These are phyloP conservation scores for Halenospora varia DNA, from an alignment of 495 filamentous ascomycete genomes.

Conservation along the genomic window DNA sequence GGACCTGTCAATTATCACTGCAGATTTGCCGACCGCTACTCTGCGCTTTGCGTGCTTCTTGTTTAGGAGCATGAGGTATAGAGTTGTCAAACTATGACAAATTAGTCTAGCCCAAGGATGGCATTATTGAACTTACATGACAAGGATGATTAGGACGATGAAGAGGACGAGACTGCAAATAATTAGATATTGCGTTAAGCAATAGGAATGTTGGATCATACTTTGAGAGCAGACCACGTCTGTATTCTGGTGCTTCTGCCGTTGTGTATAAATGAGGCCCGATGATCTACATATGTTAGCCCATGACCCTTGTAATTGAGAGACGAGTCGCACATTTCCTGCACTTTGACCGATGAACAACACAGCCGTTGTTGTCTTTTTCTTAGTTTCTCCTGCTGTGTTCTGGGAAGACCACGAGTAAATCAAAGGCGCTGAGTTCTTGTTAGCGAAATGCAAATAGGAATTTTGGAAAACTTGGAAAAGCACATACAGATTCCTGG, in stretches of 20 bases:
- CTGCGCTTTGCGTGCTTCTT: slow-evolving; percentile 45
- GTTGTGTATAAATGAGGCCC: slow-evolving; percentile 34
- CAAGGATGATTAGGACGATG: slow-evolving; percentile 45
- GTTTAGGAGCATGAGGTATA: slow-evolving; percentile 47
- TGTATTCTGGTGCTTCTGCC: slow-evolving; percentile 49
- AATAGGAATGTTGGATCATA: slow-evolving; percentile 17
- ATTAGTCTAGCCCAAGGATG: too few species aligned
- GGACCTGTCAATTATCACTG: slow-evolving; percentile 15
- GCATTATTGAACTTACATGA: slow-evolving; percentile 25
- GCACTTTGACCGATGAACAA: slow-evolving; percentile 54
- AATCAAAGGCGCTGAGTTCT: slow-evolving; percentile 47
- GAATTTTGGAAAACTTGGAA: not conserved
- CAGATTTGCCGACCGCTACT: slow-evolving; percentile 46
- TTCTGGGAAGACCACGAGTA: slow-evolving; percentile 62
- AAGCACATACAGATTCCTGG: slow-evolving; percentile 45
- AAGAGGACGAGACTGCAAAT: slow-evolving; percentile 46
- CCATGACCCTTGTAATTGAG: not conserved
- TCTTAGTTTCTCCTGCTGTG: slow-evolving; percentile 62
- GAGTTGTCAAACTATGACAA: slow-evolving; percentile 27
- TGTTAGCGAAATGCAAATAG: slow-evolving; percentile 2
- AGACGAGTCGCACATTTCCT: slow-evolving; percentile 51
- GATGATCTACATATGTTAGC: slow-evolving; percentile 10
- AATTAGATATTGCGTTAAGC: not conserved
- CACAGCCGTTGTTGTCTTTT: slow-evolving; percentile 54
- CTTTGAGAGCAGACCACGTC: slow-evolving; percentile 49